phyloP scores from a whole-genome alignment of 2,329 filamentous ascomycete species.

The Xylaria sp. region DNA sequence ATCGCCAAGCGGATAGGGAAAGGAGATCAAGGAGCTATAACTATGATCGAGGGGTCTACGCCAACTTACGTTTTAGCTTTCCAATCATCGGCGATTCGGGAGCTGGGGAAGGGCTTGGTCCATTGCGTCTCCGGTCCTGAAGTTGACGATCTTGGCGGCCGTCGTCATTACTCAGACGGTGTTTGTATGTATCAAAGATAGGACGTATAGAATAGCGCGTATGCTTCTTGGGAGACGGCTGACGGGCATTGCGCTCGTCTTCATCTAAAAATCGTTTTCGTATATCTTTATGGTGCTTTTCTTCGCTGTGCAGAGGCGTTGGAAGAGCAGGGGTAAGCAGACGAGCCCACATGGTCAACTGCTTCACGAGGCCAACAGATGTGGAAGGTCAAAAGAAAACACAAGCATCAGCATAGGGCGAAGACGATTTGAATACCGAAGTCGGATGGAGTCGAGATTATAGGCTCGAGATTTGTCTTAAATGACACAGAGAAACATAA shows the following conservation, averaged over 20 bases:
- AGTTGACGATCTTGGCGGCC: constrained; percentile 19
- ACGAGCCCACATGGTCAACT: constrained; percentile 29
- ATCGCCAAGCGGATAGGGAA: background rate
- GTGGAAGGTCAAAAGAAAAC: background rate
- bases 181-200: constrained; percentile 41
- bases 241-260: constrained; percentile 25
- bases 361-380: background rate
- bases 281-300: constrained; percentile 17
- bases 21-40: background rate
- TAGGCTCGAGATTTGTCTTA: background rate
- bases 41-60: background rate
- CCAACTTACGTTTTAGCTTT: constrained; percentile 40
- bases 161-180: constrained; percentile 24
- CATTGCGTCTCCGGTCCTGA: constrained; percentile 11
- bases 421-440: background rate
- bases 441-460: background rate
- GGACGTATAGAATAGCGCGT: constrained; percentile 36
- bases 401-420: background rate
- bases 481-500: background rate
- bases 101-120: constrained; percentile 32
- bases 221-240: constrained; percentile 37
- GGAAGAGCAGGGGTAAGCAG: constrained; percentile 27
- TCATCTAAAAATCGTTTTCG: constrained; percentile 31
- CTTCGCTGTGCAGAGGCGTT: constrained; percentile 27
- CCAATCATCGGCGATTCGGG: constrained; percentile 39